Conservation (phyloP, 441 rosid species). For the Gossypium laxum region DNA sequence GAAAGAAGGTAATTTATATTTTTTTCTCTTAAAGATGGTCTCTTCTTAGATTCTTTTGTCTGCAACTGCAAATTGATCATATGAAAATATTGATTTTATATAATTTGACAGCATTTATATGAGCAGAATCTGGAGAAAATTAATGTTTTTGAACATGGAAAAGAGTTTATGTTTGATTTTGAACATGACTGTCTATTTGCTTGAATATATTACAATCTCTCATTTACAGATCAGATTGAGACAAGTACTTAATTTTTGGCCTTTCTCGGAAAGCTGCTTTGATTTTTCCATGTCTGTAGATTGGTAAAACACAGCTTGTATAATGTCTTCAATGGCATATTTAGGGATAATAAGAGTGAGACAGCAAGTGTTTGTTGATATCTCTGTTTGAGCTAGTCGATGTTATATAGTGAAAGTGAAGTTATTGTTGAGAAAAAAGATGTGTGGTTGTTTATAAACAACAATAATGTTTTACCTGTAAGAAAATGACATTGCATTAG, state of each 20-base stretch:
- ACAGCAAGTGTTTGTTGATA: neutral
- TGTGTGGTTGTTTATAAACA: neutral
- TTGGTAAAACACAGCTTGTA: neutral
- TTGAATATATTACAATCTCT: neutral
- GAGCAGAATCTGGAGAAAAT: neutral
- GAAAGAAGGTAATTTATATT: slow-evolving; percentile 35
- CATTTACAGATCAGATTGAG: neutral
- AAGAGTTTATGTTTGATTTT: neutral
- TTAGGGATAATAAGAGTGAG: neutral
- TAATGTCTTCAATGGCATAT: neutral
- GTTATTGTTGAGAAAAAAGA: neutral
- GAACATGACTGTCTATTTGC: neutral
- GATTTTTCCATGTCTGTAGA: neutral
- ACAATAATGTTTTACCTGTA: no score
- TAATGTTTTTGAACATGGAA: neutral
- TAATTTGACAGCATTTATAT: neutral
- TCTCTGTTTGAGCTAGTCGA: neutral
- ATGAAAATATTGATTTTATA: neutral
- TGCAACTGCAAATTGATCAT: neutral
- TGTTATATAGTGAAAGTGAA: neutral
- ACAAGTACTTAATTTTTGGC: neutral
- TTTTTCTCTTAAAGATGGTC: no score
- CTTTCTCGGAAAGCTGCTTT: neutral
- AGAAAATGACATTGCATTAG: no score
- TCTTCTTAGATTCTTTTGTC: neutral